These are phyloP conservation scores for Acrocalymma vagum DNA, from an alignment of 2,329 filamentous ascomycete species.

Conservation along the genomic window DNA sequence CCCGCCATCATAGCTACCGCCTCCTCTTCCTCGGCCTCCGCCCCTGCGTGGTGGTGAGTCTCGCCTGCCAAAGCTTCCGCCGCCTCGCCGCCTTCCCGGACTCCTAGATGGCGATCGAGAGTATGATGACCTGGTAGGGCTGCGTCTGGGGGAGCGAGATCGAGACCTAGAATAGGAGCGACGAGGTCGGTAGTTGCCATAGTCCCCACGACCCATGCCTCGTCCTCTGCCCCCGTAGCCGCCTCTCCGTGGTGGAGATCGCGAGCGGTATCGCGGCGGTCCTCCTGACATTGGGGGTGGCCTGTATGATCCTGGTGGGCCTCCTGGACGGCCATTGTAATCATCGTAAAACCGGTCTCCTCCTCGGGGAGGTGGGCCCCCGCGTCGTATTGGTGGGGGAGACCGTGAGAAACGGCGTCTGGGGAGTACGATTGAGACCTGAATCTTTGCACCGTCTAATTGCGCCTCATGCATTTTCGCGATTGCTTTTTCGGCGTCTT, in stretches of 20 bases:
- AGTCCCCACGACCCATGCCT: slow-evolving; percentile 46
- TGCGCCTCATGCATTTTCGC: slow-evolving; percentile 99
- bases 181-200: slow-evolving; percentile 30
- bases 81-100: slow-evolving; percentile 36
- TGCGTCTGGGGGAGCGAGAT: slow-evolving; percentile 53
- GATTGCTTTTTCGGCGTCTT: slow-evolving; percentile 86
- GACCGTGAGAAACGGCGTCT: slow-evolving; percentile 82
- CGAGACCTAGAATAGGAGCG: slow-evolving; percentile 45
- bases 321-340: slow-evolving; percentile 38
- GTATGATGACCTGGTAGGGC: slow-evolving; percentile 51
- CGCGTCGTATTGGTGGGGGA: slow-evolving; percentile 75
- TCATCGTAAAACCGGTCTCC: slow-evolving; percentile 33
- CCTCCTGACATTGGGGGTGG: slow-evolving; percentile 47
- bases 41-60: slow-evolving; percentile 53
- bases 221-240: slow-evolving; percentile 43
- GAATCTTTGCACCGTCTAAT: slow-evolving; percentile 81
- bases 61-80: slow-evolving; percentile 40
- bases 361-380: slow-evolving; percentile 48
- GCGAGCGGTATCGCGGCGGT: slow-evolving; percentile 37
- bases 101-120: slow-evolving; percentile 47
- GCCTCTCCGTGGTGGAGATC: slow-evolving; percentile 55
- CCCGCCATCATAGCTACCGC: slow-evolving; percentile 37
- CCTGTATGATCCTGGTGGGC: slow-evolving; percentile 45
- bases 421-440: slow-evolving; percentile 88
- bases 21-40: slow-evolving; percentile 58